Percentiles rank a stretch among this genome's conserved stretches.
Evolutionary conservation across 176 grass and related monocot species (phyloP).

Genomic region (Saccharum spontaneum): DNA sequence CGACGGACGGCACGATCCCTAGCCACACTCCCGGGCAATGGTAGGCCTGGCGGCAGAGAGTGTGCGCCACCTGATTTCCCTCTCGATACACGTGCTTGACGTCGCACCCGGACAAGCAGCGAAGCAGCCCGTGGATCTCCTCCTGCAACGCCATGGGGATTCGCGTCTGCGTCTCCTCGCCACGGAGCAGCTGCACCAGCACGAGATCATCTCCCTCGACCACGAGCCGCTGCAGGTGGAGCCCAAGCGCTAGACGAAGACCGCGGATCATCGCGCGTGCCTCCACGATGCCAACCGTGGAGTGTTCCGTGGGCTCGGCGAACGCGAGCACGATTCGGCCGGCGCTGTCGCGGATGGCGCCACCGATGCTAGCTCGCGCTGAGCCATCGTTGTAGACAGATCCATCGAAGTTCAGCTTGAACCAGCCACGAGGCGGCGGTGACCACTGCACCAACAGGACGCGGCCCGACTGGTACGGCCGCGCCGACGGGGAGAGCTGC

Average conservation of each 20-base stretch:
- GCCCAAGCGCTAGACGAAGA: not conserved
- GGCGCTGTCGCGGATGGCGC: not conserved
- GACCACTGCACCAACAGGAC: not conserved
- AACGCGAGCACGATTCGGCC: not conserved
- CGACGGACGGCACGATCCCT: not conserved
- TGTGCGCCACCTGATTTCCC: not conserved
- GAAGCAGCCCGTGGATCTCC: not conserved
- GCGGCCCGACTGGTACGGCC: not conserved
- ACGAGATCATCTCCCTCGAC: conserved; percentile 10
- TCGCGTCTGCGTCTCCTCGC: conserved; percentile 8
- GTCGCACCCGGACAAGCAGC: not conserved
- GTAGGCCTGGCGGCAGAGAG: not conserved
- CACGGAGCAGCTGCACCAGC: not conserved
- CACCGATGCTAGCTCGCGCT: not conserved
- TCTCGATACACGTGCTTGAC: not conserved
- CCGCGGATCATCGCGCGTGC: not conserved
- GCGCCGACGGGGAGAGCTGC: not conserved
- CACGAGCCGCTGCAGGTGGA: not conserved
- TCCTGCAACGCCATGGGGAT: not conserved
- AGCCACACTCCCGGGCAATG: not conserved
- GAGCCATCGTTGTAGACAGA: not conserved
- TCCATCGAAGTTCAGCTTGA: not conserved
- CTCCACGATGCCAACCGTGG: not conserved
- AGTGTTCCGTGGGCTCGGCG: not conserved
- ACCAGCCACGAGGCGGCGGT: not conserved